A percentile compares a stretch with the other conserved stretches of the same genome.
Evolutionary conservation across 768 basidiomycete genomes (phyloP).

Genomic region (Pleurotus citrinopileatus): DNA sequence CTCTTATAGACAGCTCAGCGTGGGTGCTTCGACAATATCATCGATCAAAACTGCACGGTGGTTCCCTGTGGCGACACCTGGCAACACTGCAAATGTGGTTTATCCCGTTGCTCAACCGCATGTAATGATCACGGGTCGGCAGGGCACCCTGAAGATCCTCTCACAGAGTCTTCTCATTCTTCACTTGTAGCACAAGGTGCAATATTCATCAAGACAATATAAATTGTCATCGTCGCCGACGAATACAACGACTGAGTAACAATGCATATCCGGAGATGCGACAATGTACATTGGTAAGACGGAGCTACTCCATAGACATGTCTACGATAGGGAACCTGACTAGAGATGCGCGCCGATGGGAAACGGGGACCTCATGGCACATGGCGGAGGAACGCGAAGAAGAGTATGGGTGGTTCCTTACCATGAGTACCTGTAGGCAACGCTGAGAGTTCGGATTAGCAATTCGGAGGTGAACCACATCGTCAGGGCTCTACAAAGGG

Average conservation of each 20-base stretch:
- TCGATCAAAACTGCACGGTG: background rate
- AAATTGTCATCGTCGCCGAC: background rate
- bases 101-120: background rate
- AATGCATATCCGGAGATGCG: background rate
- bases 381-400: background rate
- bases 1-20: conserved; percentile 9
- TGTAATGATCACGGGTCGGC: conserved; percentile 2
- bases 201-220: background rate
- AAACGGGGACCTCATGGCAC: conserved; percentile 1
- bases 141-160: conserved; percentile 5
- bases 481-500: background rate
- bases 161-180: background rate
- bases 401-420: background rate
- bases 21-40: background rate
- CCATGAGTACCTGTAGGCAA: background rate
- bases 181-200: no score
- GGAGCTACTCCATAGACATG: background rate
- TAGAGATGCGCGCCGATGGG: background rate
- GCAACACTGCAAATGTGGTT: background rate
- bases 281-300: background rate
- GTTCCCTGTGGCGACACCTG: background rate
- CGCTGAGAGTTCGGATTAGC: background rate
- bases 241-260: background rate
- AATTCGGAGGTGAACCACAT: background rate
- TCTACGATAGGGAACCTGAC: background rate